Percentiles rank a stretch among this genome's conserved stretches.
Conservation (phyloP, 768 basidiomycete genomes). For the Trametes punicea region DNA sequence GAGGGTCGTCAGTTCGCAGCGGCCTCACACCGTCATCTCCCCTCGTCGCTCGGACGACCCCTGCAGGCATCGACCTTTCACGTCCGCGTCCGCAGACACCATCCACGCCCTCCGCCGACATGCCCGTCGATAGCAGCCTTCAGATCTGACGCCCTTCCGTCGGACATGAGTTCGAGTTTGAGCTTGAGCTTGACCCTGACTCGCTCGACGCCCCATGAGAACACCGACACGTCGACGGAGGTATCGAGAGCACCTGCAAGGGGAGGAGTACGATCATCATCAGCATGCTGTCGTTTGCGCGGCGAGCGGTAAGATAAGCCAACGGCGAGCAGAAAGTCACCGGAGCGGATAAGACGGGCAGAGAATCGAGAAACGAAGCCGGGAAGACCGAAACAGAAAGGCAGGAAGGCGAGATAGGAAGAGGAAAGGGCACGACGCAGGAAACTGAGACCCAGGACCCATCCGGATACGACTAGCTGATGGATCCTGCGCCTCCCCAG, state of each 20-base stretch:
- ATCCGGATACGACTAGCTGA: too few relatives aligned
- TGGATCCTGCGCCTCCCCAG: too few relatives aligned
- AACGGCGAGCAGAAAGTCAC: neutral
- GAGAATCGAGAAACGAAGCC: neutral
- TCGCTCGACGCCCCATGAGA: neutral
- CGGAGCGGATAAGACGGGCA: too few relatives aligned
- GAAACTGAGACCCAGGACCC: neutral
- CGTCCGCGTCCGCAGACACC: neutral
- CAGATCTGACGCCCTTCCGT: neutral
- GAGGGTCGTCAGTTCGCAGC: neutral
- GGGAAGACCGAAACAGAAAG: neutral
- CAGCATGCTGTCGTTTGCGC: slow-evolving; percentile 8
- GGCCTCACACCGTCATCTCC: neutral
- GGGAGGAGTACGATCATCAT: neutral
- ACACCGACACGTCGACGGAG: neutral
- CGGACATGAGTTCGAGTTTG: neutral
- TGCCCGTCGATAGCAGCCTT: neutral
- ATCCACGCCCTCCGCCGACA: neutral
- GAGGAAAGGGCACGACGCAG: neutral
- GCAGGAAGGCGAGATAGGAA: neutral
- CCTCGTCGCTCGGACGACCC: neutral
- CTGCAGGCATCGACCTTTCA: too few relatives aligned
- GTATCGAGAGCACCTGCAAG: neutral
- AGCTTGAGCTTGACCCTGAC: neutral
- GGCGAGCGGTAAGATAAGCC: slow-evolving; percentile 4